Percentiles rank a stretch among this genome's conserved stretches.
Conservation (phyloP, 805 yeast genomes). For the Metahyphopichia silvanorum region DNA sequence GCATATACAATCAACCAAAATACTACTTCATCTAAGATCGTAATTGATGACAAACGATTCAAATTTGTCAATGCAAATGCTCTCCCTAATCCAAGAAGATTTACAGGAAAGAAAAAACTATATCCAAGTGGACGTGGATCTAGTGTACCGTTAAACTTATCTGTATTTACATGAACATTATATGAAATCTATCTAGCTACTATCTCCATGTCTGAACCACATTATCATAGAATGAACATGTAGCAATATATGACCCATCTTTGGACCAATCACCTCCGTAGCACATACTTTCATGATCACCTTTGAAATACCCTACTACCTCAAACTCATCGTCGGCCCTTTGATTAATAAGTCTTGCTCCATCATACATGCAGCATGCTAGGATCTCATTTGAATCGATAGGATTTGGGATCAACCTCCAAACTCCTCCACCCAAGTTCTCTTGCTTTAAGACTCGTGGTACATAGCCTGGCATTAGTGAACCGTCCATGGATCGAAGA, state of each 20-base stretch:
- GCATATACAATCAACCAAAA: conserved; percentile 55
- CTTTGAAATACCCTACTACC: conserved; percentile 46
- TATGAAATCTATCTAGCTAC: too few species aligned
- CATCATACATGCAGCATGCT: conserved; percentile 94
- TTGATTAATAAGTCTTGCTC: conserved; percentile 64
- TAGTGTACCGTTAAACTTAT: conserved; percentile 80
- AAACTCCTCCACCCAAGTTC: conserved; percentile 89
- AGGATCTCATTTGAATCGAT: conserved; percentile 47
- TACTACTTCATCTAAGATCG: conserved; percentile 24
- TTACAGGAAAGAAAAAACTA: conserved; percentile 62
- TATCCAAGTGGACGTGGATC: conserved; percentile 96
- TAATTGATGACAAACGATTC: conserved; percentile 69
- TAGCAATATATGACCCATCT: conserved; percentile 50
- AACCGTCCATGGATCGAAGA: conserved; percentile 47
- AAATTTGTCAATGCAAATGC: conserved; percentile 63
- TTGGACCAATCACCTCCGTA: conserved; percentile 90
- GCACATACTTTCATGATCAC: conserved; percentile 86
- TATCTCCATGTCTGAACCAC: conserved; percentile 84
- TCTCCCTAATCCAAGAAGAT: conserved; percentile 85
- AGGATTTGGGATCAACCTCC: conserved; percentile 78
- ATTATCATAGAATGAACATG: conserved; percentile 91
- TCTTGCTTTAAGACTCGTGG: conserved; percentile 46
- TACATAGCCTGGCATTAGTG: conserved; percentile 41
- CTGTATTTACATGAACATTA: too few species aligned
- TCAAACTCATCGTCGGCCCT: conserved; percentile 17